Evolutionary conservation across 805 yeast species (phyloP), one percentile per base, ranked within the genome.

Genomic region (Monosporozyma unispora): DNA sequence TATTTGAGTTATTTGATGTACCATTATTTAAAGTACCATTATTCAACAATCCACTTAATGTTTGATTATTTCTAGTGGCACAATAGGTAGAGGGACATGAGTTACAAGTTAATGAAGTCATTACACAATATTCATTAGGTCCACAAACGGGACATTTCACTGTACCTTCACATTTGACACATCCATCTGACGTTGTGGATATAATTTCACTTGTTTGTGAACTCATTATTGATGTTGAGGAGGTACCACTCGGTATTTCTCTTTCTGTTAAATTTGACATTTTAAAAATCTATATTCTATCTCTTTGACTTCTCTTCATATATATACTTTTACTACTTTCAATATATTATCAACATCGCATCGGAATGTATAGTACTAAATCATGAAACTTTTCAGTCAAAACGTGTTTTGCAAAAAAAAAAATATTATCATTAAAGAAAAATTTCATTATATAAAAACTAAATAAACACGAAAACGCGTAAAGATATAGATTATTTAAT

Each of bases 1-100:
- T 83, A 18, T 72, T 64, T 45, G 72, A 61, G 7, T 5, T 31
- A 5, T 4, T 28, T 28, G 33, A 7, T 9, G 35, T 31, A 31
- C 7, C 2, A 14, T 31, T 31, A 31, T n/a, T 39, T 9, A 10
- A 4, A 14, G 40, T 47, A 3, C 39, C 14, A 28, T 35, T 35
- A 28, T 21, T 48, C 19, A 39, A 19, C 7, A 40, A 12, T 16
- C 43, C 43, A 40, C 43, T 40, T n/a, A 31, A 12, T 6, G 25
- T n/a, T 50, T 42, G 19, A 12, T 22, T 39, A 5, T 28, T 21
- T 18, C n/a, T 46, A 7, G 29, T 46, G 47, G 68, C 59, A 62
- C 88, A 83, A 53, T 72, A 73, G 0, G 78, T 74, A 6, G 63
- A 61, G 0, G 90, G 78, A 61, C 91, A 84, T 45, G 68, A 49